phyloP scores from a whole-genome alignment of 176 grass and related monocot species.

The Lolium perenne region DNA sequence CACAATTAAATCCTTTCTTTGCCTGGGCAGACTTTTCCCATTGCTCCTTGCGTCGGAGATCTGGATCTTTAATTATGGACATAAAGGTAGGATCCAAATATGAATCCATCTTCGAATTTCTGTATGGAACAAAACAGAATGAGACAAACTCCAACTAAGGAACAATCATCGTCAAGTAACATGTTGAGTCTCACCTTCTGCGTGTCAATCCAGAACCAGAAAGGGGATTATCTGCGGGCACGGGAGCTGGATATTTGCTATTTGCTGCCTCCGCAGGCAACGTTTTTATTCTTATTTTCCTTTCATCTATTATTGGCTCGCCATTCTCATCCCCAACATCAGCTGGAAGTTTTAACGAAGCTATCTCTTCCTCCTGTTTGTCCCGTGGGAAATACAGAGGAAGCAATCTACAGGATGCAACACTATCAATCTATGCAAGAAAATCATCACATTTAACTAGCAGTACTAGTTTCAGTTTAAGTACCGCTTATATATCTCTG shows the following conservation, averaged over 20 bases:
- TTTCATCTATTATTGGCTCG: slow-evolving; percentile 93
- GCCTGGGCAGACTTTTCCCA: slow-evolving; percentile 80
- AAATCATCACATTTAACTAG: slow-evolving; percentile 29
- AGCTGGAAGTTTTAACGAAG: slow-evolving; percentile 81
- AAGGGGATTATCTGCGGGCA: slow-evolving; percentile 60
- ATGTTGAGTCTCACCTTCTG: slow-evolving; percentile 55
- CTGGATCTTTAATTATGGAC: slow-evolving; percentile 97
- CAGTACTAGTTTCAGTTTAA: not conserved
- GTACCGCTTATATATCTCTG: slow-evolving; percentile 97
- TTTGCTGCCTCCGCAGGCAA: slow-evolving; percentile 62
- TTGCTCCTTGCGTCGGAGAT: slow-evolving; percentile 79
- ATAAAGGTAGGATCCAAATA: slow-evolving; percentile 94
- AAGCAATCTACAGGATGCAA: slow-evolving; percentile 72
- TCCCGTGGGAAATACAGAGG: slow-evolving; percentile 96
- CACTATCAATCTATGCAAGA: slow-evolving; percentile 27
- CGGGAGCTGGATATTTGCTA: slow-evolving; percentile 41
- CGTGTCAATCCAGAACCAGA: slow-evolving; percentile 70
- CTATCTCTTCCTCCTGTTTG: slow-evolving; percentile 93
- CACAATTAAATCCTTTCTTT: slow-evolving; percentile 93
- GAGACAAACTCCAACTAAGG: not conserved
- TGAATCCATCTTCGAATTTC: slow-evolving; percentile 88
- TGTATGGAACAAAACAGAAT: slow-evolving; percentile 31
- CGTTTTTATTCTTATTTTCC: slow-evolving; percentile 98
- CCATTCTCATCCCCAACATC: slow-evolving; percentile 99
- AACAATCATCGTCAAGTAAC: not conserved